phyloP scores from a whole-genome alignment of 805 yeast species.

The Cyberlindnera xishuangbannaensis region DNA sequence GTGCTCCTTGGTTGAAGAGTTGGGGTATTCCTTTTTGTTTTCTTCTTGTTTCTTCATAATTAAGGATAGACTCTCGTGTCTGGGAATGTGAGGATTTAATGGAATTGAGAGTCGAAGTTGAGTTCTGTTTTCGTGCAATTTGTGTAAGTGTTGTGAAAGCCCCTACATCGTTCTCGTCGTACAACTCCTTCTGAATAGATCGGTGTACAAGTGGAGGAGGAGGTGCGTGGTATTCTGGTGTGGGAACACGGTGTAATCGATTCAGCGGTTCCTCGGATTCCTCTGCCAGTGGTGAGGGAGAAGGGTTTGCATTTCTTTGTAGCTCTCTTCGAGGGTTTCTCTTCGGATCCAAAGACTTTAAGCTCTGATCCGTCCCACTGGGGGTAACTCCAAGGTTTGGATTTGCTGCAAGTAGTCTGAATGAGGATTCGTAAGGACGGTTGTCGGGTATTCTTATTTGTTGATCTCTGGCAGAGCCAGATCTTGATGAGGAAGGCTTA shows the following conservation, averaged over 20 bases:
- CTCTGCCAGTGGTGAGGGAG: too few species aligned
- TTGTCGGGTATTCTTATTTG: too few species aligned
- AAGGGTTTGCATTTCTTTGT: not conserved
- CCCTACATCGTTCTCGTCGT: slow-evolving; percentile 1
- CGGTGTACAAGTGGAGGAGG: slow-evolving; percentile 7
- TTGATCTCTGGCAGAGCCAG: too few species aligned
- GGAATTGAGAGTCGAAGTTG: slow-evolving; percentile 8
- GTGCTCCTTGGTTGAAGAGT: slow-evolving; percentile 5
- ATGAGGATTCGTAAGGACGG: too few species aligned
- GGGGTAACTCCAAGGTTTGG: too few species aligned
- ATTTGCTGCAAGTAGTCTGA: too few species aligned
- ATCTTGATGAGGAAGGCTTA: too few species aligned
- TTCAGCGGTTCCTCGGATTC: slow-evolving; percentile 1
- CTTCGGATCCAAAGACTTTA: too few species aligned
- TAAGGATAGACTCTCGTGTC: slow-evolving; percentile 13
- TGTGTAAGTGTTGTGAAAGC: not conserved
- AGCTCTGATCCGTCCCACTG: too few species aligned
- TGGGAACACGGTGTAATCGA: slow-evolving; percentile 8
- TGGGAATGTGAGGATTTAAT: slow-evolving; percentile 7
- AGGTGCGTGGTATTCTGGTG: slow-evolving; percentile 15
- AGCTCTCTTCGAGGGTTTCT: not conserved
- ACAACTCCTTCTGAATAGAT: not conserved
- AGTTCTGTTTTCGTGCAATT: slow-evolving; percentile 1
- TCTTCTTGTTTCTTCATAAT: slow-evolving; percentile 21
- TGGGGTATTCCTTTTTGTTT: slow-evolving; percentile 21